Percentiles rank a stretch among this genome's conserved stretches.
phyloP scores from a whole-genome alignment of 2,329 filamentous ascomycete species.

The Whalleya microplaca region DNA sequence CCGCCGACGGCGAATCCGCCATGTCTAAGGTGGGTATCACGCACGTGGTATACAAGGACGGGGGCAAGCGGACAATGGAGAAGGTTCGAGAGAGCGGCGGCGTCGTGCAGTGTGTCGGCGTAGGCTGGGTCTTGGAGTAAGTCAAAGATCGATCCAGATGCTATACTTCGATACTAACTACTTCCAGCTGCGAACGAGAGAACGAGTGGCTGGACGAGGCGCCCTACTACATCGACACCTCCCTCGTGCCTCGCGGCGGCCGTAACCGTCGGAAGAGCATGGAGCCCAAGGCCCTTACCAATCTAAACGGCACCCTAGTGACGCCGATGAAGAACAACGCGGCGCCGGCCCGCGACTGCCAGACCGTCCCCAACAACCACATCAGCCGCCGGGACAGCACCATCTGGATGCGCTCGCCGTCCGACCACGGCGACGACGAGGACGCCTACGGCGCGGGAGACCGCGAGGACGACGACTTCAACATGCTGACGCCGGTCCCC shows the following conservation, averaged over 20 bases:
- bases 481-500: conserved; percentile 58
- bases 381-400: conserved; percentile 58
- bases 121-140: conserved; percentile 88
- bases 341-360: conserved; percentile 38
- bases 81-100: conserved; percentile 75
- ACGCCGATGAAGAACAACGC: conserved; percentile 42
- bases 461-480: conserved; percentile 42
- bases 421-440: conserved; percentile 43
- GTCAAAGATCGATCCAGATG: conserved; percentile 38
- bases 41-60: conserved; percentile 90
- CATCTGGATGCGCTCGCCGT: conserved; percentile 59
- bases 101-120: conserved; percentile 82
- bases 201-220: conserved; percentile 77
- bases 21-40: conserved; percentile 72
- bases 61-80: conserved; percentile 77
- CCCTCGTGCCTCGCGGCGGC: conserved; percentile 69
- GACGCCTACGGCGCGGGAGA: conserved; percentile 37
- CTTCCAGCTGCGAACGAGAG: conserved; percentile 70
- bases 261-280: conserved; percentile 78
- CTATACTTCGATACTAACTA: conserved; percentile 31
- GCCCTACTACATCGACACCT: conserved; percentile 70
- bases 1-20: conserved; percentile 40
- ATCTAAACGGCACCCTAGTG: conserved; percentile 68
- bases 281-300: conserved; percentile 73
- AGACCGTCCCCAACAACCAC: conserved; percentile 51